Evolutionary conservation across 805 yeast species (phyloP).

Genomic region (Candida boidinii): DNA sequence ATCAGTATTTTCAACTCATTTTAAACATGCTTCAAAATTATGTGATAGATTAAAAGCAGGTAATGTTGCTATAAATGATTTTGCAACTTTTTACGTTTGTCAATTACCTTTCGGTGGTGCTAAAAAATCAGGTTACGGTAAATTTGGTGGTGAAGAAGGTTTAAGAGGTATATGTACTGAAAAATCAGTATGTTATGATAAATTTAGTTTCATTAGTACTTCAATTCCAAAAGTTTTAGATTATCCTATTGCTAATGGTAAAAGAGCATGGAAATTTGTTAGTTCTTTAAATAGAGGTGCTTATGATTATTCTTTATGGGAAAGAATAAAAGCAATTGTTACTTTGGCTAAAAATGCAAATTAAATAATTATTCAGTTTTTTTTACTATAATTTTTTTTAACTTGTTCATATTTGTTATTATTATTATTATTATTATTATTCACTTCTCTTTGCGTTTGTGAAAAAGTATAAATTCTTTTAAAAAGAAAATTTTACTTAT

Average conservation of each 20-base stretch:
- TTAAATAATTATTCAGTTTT: slow-evolving; percentile 1
- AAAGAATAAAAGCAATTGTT: slow-evolving; percentile 45
- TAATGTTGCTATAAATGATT: slow-evolving; percentile 94
- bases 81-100: slow-evolving; percentile 92
- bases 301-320: slow-evolving; percentile 70
- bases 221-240: slow-evolving; percentile 84
- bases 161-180: slow-evolving; percentile 80
- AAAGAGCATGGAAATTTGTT: slow-evolving; percentile 85
- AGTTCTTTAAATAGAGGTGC: slow-evolving; percentile 76
- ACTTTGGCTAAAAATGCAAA: slow-evolving; percentile 41
- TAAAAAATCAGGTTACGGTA: slow-evolving; percentile 91
- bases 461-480: too few species aligned
- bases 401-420: neutral
- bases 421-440: neutral
- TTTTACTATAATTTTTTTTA: too few species aligned
- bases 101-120: slow-evolving; percentile 97
- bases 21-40: slow-evolving; percentile 48
- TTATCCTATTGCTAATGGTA: slow-evolving; percentile 78
- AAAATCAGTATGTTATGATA: slow-evolving; percentile 83
- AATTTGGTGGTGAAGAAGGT: slow-evolving; percentile 98
- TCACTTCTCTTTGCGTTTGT: neutral
- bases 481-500: too few species aligned
- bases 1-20: slow-evolving; percentile 72
- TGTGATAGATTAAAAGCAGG: slow-evolving; percentile 68
- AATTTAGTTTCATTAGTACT: slow-evolving; percentile 68